Evolutionary conservation across 768 basidiomycete genomes (phyloP).

Genomic region (Tulasnella calospora): DNA sequence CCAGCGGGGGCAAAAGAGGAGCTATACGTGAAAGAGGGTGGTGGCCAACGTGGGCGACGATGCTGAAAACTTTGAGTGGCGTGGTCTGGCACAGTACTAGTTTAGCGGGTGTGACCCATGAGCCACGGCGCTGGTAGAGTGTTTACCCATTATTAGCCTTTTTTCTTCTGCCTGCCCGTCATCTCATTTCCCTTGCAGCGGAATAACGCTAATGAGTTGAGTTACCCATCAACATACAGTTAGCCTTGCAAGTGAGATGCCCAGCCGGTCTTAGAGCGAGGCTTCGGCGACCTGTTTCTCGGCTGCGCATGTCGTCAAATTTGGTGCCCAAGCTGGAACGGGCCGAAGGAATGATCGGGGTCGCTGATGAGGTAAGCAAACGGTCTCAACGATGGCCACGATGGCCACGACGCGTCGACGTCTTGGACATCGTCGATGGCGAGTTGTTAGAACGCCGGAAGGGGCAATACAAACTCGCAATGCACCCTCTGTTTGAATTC

Average conservation of each 20-base stretch:
- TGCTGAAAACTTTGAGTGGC: not conserved
- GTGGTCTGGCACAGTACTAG: not conserved
- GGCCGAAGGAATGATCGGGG: not conserved
- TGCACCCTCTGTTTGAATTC: constrained; percentile 1
- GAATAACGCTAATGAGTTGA: constrained; percentile 8
- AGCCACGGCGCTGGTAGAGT: constrained; percentile 7
- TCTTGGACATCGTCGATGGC: not conserved
- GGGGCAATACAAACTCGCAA: not conserved
- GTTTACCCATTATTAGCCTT: constrained; percentile 6
- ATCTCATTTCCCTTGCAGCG: not conserved
- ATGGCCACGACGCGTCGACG: not conserved
- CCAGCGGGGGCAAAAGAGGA: not conserved
- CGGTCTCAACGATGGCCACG: not conserved
- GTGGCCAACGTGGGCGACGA: constrained; percentile 2
- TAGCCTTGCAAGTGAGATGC: not conserved
- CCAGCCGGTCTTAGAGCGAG: not conserved
- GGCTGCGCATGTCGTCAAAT: not conserved
- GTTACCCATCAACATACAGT: not conserved
- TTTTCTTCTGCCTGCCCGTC: not conserved
- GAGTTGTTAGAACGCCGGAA: not conserved
- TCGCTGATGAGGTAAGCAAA: too few species aligned
- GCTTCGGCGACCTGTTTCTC: not conserved
- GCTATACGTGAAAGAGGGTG: not conserved
- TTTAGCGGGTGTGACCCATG: not conserved
- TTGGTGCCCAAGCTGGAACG: not conserved